Percentiles rank a stretch among this genome's conserved stretches.
Evolutionary conservation across 306 rosid genomes (phyloP).

Genomic region (Corylus avellana): DNA sequence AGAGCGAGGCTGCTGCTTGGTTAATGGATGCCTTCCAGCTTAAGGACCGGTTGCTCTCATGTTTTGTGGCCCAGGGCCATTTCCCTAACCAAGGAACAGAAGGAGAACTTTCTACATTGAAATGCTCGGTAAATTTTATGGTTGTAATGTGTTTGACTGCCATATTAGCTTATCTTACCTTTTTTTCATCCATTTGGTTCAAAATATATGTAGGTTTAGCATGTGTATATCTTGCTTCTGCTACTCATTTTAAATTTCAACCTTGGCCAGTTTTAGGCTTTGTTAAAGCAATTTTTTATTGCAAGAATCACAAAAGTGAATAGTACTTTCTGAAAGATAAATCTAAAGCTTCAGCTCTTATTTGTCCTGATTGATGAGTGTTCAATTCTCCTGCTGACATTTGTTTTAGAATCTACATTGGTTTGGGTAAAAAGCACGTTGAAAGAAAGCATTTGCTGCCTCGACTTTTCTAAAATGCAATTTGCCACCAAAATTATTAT

Average conservation of each 20-base stretch:
- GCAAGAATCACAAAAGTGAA: conserved; percentile 42
- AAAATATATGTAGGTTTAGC: conserved; percentile 68
- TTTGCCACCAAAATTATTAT: background rate
- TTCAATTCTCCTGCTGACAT: conserved; percentile 17
- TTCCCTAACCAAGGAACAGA: conserved; percentile 59
- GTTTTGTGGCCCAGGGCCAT: conserved; percentile 60
- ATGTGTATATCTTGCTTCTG: conserved; percentile 77
- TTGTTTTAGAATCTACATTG: background rate
- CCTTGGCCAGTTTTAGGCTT: conserved; percentile 48
- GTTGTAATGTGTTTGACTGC: conserved; percentile 54
- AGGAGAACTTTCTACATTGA: conserved; percentile 52
- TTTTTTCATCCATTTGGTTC: conserved; percentile 70
- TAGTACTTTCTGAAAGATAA: conserved; percentile 26
- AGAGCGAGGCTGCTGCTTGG: conserved; percentile 65
- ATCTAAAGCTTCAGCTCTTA: background rate
- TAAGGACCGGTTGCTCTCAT: conserved; percentile 57
- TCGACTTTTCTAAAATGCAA: background rate
- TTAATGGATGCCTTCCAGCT: conserved; percentile 54
- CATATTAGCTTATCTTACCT: conserved; percentile 55
- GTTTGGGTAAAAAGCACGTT: background rate
- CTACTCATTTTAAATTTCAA: conserved; percentile 57
- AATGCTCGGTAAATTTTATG: conserved; percentile 50
- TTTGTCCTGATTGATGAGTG: conserved; percentile 20
- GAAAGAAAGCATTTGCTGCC: background rate
- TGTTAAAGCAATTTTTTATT: conserved; percentile 44